These are phyloP conservation scores for Silybum marianum DNA, from an alignment of 129 eudicot genomes.

Conservation along the genomic window DNA sequence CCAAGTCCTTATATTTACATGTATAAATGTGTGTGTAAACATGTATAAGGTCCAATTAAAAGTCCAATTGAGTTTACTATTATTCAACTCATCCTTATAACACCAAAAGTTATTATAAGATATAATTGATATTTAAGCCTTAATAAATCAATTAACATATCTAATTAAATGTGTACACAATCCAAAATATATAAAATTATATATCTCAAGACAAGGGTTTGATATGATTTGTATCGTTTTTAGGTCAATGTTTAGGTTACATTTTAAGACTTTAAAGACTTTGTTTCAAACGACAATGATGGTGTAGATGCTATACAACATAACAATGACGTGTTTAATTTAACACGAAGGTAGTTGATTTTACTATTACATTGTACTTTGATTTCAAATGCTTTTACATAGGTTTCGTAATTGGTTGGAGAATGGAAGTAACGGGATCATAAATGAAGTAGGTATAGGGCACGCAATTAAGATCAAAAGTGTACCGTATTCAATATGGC, in stretches of 20 bases:
- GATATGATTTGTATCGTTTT: not conserved
- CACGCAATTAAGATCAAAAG: conserved; percentile 34
- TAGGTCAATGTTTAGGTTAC: conserved; percentile 15
- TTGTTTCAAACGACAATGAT: not conserved
- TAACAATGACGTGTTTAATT: not conserved
- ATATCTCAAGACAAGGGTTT: not conserved
- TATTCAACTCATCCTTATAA: not conserved
- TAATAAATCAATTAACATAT: not conserved
- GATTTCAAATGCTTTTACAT: not conserved
- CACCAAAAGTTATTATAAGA: not conserved
- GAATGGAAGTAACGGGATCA: conserved; percentile 14
- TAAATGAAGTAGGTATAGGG: conserved; percentile 31
- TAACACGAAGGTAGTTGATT: not conserved
- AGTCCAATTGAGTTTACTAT: not conserved
- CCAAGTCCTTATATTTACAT: too few relatives aligned
- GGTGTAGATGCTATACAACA: not conserved
- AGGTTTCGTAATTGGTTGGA: not conserved
- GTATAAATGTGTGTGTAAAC: not conserved
- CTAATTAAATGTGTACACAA: conserved; percentile 11
- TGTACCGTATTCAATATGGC: conserved; percentile 10
- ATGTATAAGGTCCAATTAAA: not conserved
- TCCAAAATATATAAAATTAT: not conserved
- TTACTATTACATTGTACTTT: not conserved
- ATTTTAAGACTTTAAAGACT: conserved; percentile 1
- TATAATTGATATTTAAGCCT: not conserved